phyloP scores from a whole-genome alignment of 1,139 yeast genomes.

The Starmera stellimalicola region DNA sequence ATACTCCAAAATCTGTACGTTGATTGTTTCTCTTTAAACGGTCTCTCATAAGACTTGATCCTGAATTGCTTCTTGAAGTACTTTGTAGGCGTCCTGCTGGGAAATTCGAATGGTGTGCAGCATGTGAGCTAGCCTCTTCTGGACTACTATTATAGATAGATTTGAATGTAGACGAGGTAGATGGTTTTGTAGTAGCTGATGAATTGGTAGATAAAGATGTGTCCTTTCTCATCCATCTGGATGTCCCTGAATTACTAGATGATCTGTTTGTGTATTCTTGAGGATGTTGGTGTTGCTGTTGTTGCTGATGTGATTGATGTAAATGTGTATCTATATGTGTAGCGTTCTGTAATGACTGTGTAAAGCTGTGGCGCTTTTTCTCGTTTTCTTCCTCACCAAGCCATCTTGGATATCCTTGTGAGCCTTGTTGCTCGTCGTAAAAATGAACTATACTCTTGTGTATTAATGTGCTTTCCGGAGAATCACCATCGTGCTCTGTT shows the following conservation, averaged over 20 bases:
- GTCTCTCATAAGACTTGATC: slow-evolving; percentile 11
- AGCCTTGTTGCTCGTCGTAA: slow-evolving; percentile 22
- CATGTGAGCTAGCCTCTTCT: neutral
- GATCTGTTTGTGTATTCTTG: slow-evolving; percentile 5
- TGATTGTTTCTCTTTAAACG: slow-evolving; percentile 17
- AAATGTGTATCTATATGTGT: slow-evolving; percentile 2
- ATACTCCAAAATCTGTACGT: slow-evolving; percentile 12
- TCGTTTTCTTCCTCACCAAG: slow-evolving; percentile 26
- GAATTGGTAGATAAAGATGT: too few species aligned
- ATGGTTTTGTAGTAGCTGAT: slow-evolving; percentile 2
- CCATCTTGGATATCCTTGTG: slow-evolving; percentile 31
- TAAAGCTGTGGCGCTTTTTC: neutral
- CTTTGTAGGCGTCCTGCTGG: slow-evolving; percentile 1
- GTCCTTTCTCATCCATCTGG: slow-evolving; percentile 1
- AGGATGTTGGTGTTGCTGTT: neutral
- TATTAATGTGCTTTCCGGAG: slow-evolving; percentile 24
- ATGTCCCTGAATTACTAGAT: slow-evolving; percentile 14
- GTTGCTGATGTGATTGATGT: slow-evolving; percentile 4
- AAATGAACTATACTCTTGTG: slow-evolving; percentile 28
- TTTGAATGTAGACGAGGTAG: neutral
- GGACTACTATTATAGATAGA: neutral
- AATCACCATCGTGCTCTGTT: slow-evolving; percentile 29
- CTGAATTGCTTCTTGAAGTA: too few species aligned
- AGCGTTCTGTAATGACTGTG: neutral
- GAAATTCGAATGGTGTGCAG: neutral